These are phyloP conservation scores for Delphinella strobiligena DNA, from an alignment of 2,329 filamentous ascomycete species.

Conservation along the genomic window DNA sequence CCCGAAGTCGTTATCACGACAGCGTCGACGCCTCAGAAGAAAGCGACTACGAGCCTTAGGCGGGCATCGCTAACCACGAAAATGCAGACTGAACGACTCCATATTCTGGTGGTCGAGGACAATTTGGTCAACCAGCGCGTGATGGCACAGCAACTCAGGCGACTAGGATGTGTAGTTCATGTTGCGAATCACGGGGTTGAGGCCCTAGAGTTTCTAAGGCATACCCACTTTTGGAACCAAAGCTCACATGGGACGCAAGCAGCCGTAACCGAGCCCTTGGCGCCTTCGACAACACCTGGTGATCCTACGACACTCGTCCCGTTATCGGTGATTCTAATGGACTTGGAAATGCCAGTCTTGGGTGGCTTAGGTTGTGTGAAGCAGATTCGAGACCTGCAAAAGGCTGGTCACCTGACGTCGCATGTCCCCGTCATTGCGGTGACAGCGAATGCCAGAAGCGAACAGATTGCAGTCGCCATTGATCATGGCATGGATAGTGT, in stretches of 20 bases:
- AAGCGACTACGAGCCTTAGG: background rate
- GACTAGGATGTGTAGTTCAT: conserved; percentile 16
- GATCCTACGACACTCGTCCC: background rate
- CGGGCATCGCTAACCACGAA: background rate
- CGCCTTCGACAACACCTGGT: background rate
- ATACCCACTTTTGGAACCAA: conserved; percentile 10
- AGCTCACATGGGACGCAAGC: background rate
- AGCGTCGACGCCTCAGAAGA: background rate
- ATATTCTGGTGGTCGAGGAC: conserved; percentile 18
- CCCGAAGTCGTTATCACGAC: background rate
- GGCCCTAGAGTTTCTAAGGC: conserved; percentile 15
- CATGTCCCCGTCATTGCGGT: conserved; percentile 62
- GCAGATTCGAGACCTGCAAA: conserved; percentile 49
- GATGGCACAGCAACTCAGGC: conserved; percentile 16
- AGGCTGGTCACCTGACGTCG: conserved; percentile 41
- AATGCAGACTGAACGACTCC: conserved; percentile 1
- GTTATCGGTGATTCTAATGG: conserved; percentile 7
- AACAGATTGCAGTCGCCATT: conserved; percentile 12
- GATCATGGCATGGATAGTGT: conserved; percentile 15
- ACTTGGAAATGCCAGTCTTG: conserved; percentile 62
- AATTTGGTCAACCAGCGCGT: conserved; percentile 19
- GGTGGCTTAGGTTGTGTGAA: conserved; percentile 59
- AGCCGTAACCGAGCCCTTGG: background rate
- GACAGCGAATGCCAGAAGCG: conserved; percentile 60
- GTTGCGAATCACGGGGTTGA: conserved; percentile 18